Evolutionary conservation across 768 basidiomycete species (phyloP), one percentile per base, ranked within the genome.

Genomic region (Auricularia sp.): DNA sequence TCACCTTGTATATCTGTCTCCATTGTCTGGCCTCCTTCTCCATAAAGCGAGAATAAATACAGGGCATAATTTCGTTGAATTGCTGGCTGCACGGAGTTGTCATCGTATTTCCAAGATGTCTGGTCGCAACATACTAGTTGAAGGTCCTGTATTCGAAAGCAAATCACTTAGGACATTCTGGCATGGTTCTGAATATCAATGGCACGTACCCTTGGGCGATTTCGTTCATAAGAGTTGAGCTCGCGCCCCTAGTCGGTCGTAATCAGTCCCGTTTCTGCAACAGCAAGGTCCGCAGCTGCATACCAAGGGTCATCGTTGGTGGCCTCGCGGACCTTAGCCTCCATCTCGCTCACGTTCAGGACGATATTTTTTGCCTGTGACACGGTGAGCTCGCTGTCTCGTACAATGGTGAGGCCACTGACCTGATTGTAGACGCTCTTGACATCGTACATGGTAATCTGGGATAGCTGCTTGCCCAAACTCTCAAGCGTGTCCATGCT

Each of bases 11-110:
- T 65, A 99, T 98, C 75, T 99, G 94, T 42, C 97, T 82, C 97
- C 97, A 99, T 73, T 99, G 92, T 24, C 90, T 81, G 0, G 97
- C 97, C 76, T 99, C 97, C 77, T 98, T 98, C 76, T 98, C 92
- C 87, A 95, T 96, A 75, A 96, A 97, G 34, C 93, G 85, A 8
- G 86, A 82, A 75, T 97, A 98, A 69, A 98, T 97, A 71, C 85
- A 87, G 3, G 97, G 96, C 94, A 99, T 98, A 73, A 98, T 94
- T 79, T 99, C 96, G 76, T 98, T 99, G 77, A 99, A 99, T 68
- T 94, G 85, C 82, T 95, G 93, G 77, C 94, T 97, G 73, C 2
- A 47, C 18, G 68, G 44, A 59, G 39, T 44, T 62, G 10, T 65
- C 18, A 33, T 37, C 18, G n/a, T 37, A 61, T 42, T 47, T 33